These are phyloP conservation scores for Lasiosphaeriaceae sp. DNA, from an alignment of 495 filamentous ascomycete species.

Conservation along the genomic window DNA sequence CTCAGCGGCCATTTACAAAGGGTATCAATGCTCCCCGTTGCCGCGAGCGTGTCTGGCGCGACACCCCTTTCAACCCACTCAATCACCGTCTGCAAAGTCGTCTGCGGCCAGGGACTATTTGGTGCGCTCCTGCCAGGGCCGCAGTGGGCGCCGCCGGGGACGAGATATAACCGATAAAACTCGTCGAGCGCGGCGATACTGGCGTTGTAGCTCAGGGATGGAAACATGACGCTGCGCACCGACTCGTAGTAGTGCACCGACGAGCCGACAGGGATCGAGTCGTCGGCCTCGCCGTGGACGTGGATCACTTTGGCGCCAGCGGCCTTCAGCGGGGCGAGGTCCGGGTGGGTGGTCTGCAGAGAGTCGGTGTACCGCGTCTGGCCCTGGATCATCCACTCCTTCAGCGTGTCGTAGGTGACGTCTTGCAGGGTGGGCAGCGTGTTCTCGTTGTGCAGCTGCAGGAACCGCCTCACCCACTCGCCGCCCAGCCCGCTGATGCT, in stretches of 20 bases:
- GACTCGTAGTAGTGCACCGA: constrained; percentile 49
- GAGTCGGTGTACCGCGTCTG: constrained; percentile 39
- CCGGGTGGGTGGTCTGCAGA: constrained; percentile 46
- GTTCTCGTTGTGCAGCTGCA: constrained; percentile 31
- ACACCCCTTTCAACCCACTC: constrained; percentile 49
- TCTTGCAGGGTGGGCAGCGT: constrained; percentile 31
- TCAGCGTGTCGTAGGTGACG: constrained; percentile 49
- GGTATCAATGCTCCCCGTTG: constrained; percentile 39
- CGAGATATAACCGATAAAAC: constrained; percentile 48
- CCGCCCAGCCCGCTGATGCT: constrained; percentile 34
- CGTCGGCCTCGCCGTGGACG: constrained; percentile 50
- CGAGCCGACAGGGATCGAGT: constrained; percentile 44
- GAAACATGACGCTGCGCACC: constrained; percentile 48
- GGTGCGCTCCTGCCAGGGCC: constrained; percentile 34
- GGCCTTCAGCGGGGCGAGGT: constrained; percentile 38
- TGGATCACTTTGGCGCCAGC: constrained; percentile 50
- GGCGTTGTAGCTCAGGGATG: constrained; percentile 31
- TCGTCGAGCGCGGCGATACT: constrained; percentile 39
- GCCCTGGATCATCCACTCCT: constrained; percentile 43
- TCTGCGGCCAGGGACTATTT: constrained; percentile 43
- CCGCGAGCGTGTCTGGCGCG: constrained; percentile 36
- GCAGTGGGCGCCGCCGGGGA: constrained; percentile 51
- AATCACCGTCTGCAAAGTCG: constrained; percentile 42
- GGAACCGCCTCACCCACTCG: constrained; percentile 33
- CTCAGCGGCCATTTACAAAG: constrained; percentile 47